Base-by-base conservation (phyloP, 2,329 filamentous ascomycete genomes). In the Chaetomiaceae sp. region DNA sequence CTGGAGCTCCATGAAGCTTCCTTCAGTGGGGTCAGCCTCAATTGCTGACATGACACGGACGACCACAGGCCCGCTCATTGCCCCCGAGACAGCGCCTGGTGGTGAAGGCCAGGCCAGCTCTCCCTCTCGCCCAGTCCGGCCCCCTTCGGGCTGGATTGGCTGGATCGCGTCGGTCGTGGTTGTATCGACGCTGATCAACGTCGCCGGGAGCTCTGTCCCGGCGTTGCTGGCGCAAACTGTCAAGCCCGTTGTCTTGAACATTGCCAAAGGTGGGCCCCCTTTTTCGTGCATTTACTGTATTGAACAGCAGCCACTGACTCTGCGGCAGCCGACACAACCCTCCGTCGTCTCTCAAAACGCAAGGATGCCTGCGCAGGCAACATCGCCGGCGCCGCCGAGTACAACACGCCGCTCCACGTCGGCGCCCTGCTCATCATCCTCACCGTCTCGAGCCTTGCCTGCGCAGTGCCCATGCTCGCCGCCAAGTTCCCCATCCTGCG, bases 381-480 rank as follows among this genome's bases (percentile, higher is more conserved):
- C 25, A 66, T 66, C 25, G 63, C 64, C 53, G 51, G 60, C 48
- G 60, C 62, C 27, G 59, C 59, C 44, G 62, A 67, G 1, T 83
- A 84, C 68, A 79, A 83, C 62, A 73, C 73, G 13, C 68, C 77
- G 10, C 69, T 81, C 16, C 81, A 83, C 63, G 77, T 81, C 45
- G 74, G 75, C 52, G 81, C 80, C 21, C 65, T 85, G 21, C 64
- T 76, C 64, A 72, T 76, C 62, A 71, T 77, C 53, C 66, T 75
- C 53, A 62, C 62, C 58, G 69, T 75, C 13, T 74, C 76, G 44
- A 72, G 75, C 17, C 66, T 74, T 40, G 75, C 75, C 51, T 75
- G 71, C 56, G 67, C 66, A 3, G 78, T 83, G 51, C 79, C 81
- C 2, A 70, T 83, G 45, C 63, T 82, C 39, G 79, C 77, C 27